Base-by-base conservation (phyloP, 306 rosid species). In the Gleditsia sinensis region DNA sequence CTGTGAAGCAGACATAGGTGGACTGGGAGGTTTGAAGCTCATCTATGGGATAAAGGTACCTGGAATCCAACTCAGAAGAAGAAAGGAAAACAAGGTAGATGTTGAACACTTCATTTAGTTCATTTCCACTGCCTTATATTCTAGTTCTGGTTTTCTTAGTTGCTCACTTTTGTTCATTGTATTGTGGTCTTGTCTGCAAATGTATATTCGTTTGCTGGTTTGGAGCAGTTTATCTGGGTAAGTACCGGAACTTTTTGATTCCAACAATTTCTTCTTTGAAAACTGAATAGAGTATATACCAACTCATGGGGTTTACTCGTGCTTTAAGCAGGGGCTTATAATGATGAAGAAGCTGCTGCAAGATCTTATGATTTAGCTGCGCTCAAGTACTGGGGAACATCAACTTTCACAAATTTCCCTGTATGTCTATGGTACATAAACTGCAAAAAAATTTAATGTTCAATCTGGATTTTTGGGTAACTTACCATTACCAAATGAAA, bases 11-110 rank as follows among this genome's bases (percentile, higher is more conserved):
- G 98, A 54, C 97, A 94, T 81, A 86, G 97, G 80, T 94, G 98
- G 97, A 94, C 94, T 0, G 98, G 98, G n/a, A 80, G 96, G 37
- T 94, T 43, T 80, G 98, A 94, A 86, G 98, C 96, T n/a, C 98
- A 94, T 80, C 81, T 94, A 66, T 91, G 96, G 98, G 98, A 91
- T 82, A 94, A 94, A 80, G 94, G 91, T 33, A 89, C 98, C 4
- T 94, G 98, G 97, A 94, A 94, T 78, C 88, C 86, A 6, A 94
- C 97, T 28, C 96, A 94, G 80, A 94, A 89, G 80, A 94, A 94
- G 84, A 94, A 91, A 79, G 98, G 98, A 37, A 94, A 94, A 75
- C 97, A 94, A 94, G 98, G 96, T 88, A 75, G 21, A 57, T 67
- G 27, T 36, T 71, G 58, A 75, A 71, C 21, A 25, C 63, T 40